These are phyloP conservation scores for Entomortierella beljakovae DNA, from an alignment of 192 early-diverging fungal species.

Conservation along the genomic window DNA sequence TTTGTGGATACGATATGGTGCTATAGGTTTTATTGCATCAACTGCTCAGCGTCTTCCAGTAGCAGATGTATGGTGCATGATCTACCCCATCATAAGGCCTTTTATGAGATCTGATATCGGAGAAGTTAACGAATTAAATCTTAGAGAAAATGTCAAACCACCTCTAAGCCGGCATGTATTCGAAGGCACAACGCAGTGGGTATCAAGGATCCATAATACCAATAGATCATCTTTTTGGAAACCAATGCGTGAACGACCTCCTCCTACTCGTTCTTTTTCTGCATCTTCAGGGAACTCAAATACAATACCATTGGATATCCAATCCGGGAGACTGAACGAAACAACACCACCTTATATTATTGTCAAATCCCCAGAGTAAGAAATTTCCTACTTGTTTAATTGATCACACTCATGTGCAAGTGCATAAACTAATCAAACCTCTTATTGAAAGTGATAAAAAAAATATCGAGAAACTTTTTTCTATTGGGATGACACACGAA, in stretches of 20 bases:
- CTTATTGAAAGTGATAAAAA: slow-evolving; percentile 58
- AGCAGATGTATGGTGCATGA: slow-evolving; percentile 81
- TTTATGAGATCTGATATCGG: slow-evolving; percentile 75
- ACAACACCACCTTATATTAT: slow-evolving; percentile 34
- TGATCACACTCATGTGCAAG: background rate
- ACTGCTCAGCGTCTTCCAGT: slow-evolving; percentile 69
- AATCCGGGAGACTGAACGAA: slow-evolving; percentile 20
- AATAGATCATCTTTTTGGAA: slow-evolving; percentile 65
- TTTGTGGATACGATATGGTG: slow-evolving; percentile 81
- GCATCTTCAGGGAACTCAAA: slow-evolving; percentile 26
- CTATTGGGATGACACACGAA: slow-evolving; percentile 78
- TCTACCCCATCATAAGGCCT: slow-evolving; percentile 78
- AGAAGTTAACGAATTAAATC: slow-evolving; percentile 68
- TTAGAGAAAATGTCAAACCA: slow-evolving; percentile 76
- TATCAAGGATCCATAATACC: slow-evolving; percentile 70
- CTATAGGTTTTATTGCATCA: slow-evolving; percentile 77
- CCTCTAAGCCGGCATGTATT: slow-evolving; percentile 62
- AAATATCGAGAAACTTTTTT: slow-evolving; percentile 65
- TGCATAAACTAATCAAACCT: too few relatives aligned
- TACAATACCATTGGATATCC: slow-evolving; percentile 33
- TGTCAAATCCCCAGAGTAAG: slow-evolving; percentile 63
- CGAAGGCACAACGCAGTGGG: slow-evolving; percentile 57
- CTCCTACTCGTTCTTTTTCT: slow-evolving; percentile 21
- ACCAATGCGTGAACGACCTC: slow-evolving; percentile 55
- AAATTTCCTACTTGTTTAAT: background rate